These are phyloP conservation scores for sunflower (Helianthus annuus) DNA, from an alignment of 129 eudicot species.

Conservation along the genomic window HanXRQr2.0-SUNRISE NC_035445.2:164193385-164193884, in stretches of 20 bases:
- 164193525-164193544: not conserved
- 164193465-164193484: slow-evolving; percentile 4
- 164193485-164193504: not conserved
- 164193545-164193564: not conserved
- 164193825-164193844: no score
- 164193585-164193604: not conserved
- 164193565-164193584: not conserved
- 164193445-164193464: slow-evolving; percentile 20
- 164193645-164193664: no score
- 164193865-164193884: no score
- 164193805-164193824: no score
- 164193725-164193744: not conserved
- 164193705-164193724: no score
- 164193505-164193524: slow-evolving; percentile 12
- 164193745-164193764: not conserved
- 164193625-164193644: no score
- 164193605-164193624: no score
- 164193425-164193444: slow-evolving; percentile 14
- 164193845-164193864: not conserved
- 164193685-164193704: slow-evolving; percentile 1
- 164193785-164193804: no score
- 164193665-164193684: not conserved
- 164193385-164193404: no score
- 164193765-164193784: no score
- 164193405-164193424: not conserved